Percentiles rank a stretch among this genome's conserved stretches.
Evolutionary conservation across 768 basidiomycete species (phyloP).

Genomic region (Lyophyllum semitale): DNA sequence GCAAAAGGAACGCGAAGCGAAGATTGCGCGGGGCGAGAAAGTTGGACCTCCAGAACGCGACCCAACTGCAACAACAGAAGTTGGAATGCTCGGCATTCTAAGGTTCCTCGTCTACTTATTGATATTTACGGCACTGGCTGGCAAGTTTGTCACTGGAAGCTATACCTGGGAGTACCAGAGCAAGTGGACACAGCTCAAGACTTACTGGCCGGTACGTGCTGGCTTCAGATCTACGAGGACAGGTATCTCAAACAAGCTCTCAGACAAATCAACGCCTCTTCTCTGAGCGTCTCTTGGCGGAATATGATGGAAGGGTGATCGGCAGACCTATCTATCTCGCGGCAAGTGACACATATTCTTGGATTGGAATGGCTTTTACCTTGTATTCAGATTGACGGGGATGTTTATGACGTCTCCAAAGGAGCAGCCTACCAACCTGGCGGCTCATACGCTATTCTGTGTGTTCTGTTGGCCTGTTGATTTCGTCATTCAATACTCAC

Average conservation of each 20-base stretch:
- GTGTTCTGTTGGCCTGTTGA: constrained; percentile 24
- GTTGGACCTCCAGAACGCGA: constrained; percentile 75
- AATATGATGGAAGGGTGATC: constrained; percentile 70
- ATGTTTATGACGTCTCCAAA: constrained; percentile 90
- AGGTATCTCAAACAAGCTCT: background rate
- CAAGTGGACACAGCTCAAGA: constrained; percentile 60
- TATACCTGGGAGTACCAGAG: constrained; percentile 82
- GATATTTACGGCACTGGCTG: constrained; percentile 57
- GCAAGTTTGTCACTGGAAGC: constrained; percentile 87
- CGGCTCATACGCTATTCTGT: constrained; percentile 80
- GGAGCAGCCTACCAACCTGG: constrained; percentile 85
- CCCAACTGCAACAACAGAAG: constrained; percentile 68
- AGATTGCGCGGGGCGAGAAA: constrained; percentile 71
- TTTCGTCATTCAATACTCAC: constrained; percentile 18
- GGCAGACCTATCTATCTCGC: constrained; percentile 82
- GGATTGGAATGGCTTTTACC: background rate
- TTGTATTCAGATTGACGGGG: constrained; percentile 74
- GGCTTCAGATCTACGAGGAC: background rate
- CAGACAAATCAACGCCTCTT: constrained; percentile 68
- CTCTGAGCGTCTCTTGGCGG: constrained; percentile 66
- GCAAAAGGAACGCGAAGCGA: constrained; percentile 71
- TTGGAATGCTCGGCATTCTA: constrained; percentile 64
- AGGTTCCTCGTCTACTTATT: constrained; percentile 66
- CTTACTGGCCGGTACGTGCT: constrained; percentile 61
- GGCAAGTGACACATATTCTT: constrained; percentile 41